phyloP scores from a whole-genome alignment of 192 early-diverging fungal species.

The Entomortierella parvispora region DNA sequence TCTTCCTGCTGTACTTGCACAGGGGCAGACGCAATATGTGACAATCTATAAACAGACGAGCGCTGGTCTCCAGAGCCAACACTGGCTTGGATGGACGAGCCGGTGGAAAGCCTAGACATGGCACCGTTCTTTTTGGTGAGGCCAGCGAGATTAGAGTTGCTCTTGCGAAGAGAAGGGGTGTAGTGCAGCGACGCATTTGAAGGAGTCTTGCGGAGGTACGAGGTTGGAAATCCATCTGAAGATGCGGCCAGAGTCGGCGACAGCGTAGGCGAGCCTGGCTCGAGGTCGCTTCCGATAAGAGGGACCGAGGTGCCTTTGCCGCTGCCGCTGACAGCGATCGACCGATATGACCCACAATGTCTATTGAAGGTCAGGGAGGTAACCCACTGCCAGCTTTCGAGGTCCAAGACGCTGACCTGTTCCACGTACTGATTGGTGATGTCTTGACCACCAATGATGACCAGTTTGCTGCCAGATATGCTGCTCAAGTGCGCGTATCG shows the following conservation, averaged over 20 bases:
- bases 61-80: conserved; percentile 14
- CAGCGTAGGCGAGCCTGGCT: conserved; percentile 1
- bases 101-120: conserved; percentile 29
- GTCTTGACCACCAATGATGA: conserved; percentile 80
- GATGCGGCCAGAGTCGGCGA: conserved; percentile 4
- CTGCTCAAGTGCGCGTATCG: conserved; percentile 78
- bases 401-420: conserved; percentile 75
- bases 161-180: conserved; percentile 40
- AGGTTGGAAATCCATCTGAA: conserved; percentile 34
- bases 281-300: conserved; percentile 41
- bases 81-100: background rate
- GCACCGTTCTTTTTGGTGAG: conserved; percentile 21
- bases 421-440: conserved; percentile 76
- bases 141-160: conserved; percentile 22
- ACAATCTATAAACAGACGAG: conserved; percentile 35
- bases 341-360: conserved; percentile 77
- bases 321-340: conserved; percentile 68
- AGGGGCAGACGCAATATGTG: conserved; percentile 14
- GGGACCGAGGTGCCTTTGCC: conserved; percentile 42
- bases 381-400: conserved; percentile 68
- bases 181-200: conserved; percentile 46
- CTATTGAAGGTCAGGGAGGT: conserved; percentile 67
- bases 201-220: conserved; percentile 34
- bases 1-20: conserved; percentile 30
- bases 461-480: conserved; percentile 62